phyloP scores from a whole-genome alignment of 805 yeast species.

The Pichia scutulata region DNA sequence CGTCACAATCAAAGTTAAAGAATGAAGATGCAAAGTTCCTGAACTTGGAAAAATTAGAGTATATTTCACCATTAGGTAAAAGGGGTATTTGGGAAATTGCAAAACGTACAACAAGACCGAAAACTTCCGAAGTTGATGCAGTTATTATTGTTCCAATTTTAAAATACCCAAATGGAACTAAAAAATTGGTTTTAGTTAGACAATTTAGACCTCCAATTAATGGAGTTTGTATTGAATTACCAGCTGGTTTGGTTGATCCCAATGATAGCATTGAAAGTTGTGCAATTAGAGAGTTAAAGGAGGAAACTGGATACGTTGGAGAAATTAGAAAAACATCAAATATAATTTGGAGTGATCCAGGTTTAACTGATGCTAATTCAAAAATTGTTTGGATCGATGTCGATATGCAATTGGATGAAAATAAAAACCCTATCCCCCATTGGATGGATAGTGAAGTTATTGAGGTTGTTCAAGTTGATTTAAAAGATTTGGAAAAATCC shows the following conservation, averaged over 20 bases:
- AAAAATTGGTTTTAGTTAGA: conserved; percentile 59
- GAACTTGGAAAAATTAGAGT: conserved; percentile 56
- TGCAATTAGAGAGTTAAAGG: conserved; percentile 80
- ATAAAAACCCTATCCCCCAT: conserved; percentile 60
- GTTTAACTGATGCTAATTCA: conserved; percentile 82
- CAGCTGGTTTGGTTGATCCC: conserved; percentile 91
- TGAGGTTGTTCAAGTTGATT: conserved; percentile 73
- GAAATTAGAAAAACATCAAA: conserved; percentile 24
- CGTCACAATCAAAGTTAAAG: conserved; percentile 25
- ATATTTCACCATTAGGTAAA: conserved; percentile 64
- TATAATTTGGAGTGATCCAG: conserved; percentile 43
- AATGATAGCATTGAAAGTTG: conserved; percentile 69
- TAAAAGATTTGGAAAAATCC: conserved; percentile 47
- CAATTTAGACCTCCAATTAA: conserved; percentile 92
- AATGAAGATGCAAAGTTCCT: conserved; percentile 56
- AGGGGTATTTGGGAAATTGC: conserved; percentile 88
- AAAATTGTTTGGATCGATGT: conserved; percentile 71
- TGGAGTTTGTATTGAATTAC: conserved; percentile 85
- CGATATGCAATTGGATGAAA: conserved; percentile 60
- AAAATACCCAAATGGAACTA: conserved; percentile 32
- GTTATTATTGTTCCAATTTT: conserved; percentile 77
- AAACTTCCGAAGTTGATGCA: conserved; percentile 65
- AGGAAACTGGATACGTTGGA: conserved; percentile 91
- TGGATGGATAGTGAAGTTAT: conserved; percentile 90
- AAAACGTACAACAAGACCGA: conserved; percentile 64